These are phyloP conservation scores for Ophiostoma sp. DNA, from an alignment of 2,329 filamentous ascomycete species.

Conservation along the genomic window DNA sequence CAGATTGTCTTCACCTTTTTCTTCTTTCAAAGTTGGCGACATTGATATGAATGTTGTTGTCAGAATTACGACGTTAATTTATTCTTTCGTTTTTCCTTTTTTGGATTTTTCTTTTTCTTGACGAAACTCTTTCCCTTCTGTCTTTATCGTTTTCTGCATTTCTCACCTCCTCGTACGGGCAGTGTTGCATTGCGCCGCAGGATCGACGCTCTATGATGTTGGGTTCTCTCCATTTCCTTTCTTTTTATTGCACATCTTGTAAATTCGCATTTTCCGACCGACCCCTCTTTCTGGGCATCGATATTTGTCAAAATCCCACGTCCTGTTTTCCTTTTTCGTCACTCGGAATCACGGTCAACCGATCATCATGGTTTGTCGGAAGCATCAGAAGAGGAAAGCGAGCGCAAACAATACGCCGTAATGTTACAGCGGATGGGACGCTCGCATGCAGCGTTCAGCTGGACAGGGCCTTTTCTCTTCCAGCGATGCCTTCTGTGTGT, in stretches of 20 bases:
- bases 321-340: background rate
- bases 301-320: background rate
- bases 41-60: background rate
- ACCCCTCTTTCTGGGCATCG: background rate
- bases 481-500: background rate
- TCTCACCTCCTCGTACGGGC: background rate
- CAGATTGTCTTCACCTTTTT: background rate
- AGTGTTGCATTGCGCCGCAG: background rate
- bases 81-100: too few relatives aligned
- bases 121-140: background rate
- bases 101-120: background rate
- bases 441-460: constrained; percentile 1
- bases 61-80: background rate
- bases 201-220: background rate
- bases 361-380: background rate
- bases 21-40: background rate
- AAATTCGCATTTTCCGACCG: background rate
- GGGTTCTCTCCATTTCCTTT: background rate
- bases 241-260: background rate
- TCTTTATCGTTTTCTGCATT: background rate
- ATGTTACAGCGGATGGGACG: background rate
- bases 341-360: background rate
- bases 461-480: background rate
- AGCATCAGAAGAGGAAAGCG: background rate
- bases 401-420: background rate